Conservation (phyloP, 2,329 filamentous ascomycete species). For the Colletotrichum melonis region DNA sequence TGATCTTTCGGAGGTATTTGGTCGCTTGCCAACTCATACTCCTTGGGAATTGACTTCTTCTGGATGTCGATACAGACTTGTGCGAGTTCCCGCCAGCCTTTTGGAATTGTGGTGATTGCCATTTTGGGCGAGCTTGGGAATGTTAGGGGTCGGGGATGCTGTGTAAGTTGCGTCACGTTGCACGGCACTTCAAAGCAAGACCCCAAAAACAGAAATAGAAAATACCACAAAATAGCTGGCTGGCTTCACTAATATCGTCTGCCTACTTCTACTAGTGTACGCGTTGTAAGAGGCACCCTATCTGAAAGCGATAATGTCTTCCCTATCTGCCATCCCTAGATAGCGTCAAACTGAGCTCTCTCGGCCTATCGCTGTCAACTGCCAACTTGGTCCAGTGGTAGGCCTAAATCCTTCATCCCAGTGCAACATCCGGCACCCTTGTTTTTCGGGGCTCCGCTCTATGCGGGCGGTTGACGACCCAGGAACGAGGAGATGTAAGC, state of each 20-base stretch:
- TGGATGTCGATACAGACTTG: conserved; percentile 7
- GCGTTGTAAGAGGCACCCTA: not conserved
- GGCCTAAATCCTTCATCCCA: not conserved
- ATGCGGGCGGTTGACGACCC: not conserved
- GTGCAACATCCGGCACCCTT: not conserved
- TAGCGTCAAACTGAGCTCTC: not conserved
- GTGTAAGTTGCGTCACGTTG: not conserved
- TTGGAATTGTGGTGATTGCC: not conserved
- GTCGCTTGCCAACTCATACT: conserved; percentile 66
- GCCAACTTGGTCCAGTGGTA: not conserved
- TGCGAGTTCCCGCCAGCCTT: conserved; percentile 8
- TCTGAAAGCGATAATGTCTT: not conserved
- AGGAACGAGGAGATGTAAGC: not conserved
- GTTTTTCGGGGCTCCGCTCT: not conserved
- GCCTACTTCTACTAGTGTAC: not conserved
- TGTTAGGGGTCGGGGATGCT: not conserved
- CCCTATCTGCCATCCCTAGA: not conserved
- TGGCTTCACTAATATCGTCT: not conserved
- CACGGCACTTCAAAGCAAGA: not conserved
- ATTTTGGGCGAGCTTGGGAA: not conserved
- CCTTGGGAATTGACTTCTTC: conserved; percentile 61
- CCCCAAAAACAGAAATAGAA: not conserved
- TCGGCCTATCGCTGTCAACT: conserved; percentile 22
- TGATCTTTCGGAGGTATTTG: conserved; percentile 64
- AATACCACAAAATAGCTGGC: not conserved